phyloP scores from a whole-genome alignment of 768 basidiomycete genomes.

The Tulasnella sp. region DNA sequence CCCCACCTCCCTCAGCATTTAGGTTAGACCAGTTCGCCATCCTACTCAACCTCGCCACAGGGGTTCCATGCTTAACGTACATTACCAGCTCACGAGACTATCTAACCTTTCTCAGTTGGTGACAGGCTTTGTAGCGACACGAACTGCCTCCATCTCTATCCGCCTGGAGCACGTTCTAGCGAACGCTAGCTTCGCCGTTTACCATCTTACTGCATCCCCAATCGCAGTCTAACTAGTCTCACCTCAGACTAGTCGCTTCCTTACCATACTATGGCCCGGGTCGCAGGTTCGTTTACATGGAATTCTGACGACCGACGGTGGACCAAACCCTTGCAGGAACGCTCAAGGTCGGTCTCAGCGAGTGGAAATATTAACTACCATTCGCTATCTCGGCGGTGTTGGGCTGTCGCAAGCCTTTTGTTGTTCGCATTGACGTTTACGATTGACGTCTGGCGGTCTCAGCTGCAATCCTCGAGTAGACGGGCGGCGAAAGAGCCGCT shows the following conservation, averaged over 20 bases:
- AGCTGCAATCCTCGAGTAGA: too few species aligned
- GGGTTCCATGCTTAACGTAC: too few species aligned
- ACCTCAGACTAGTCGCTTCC: neutral
- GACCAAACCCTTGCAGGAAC: neutral
- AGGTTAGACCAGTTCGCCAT: neutral
- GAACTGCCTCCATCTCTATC: too few species aligned
- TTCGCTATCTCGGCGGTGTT: neutral
- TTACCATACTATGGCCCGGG: neutral
- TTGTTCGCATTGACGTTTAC: too few species aligned
- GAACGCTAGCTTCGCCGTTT: neutral
- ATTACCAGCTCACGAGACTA: too few species aligned
- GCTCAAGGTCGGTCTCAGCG: too few species aligned
- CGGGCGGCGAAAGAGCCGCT: too few species aligned
- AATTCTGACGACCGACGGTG: neutral
- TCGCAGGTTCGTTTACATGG: neutral
- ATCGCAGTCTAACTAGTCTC: neutral
- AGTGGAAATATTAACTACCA: neutral
- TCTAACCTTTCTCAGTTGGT: too few species aligned
- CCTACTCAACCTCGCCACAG: neutral
- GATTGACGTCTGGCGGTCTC: too few species aligned
- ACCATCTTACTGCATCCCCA: neutral
- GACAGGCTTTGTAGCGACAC: too few species aligned
- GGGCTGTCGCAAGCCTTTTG: too few species aligned
- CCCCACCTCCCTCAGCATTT: neutral
- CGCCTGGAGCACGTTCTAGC: neutral